A percentile compares a stretch with the other conserved stretches of the same genome.
Evolutionary conservation across 2,329 filamentous ascomycete genomes (phyloP).

Genomic region (Fusarium hainanense): DNA sequence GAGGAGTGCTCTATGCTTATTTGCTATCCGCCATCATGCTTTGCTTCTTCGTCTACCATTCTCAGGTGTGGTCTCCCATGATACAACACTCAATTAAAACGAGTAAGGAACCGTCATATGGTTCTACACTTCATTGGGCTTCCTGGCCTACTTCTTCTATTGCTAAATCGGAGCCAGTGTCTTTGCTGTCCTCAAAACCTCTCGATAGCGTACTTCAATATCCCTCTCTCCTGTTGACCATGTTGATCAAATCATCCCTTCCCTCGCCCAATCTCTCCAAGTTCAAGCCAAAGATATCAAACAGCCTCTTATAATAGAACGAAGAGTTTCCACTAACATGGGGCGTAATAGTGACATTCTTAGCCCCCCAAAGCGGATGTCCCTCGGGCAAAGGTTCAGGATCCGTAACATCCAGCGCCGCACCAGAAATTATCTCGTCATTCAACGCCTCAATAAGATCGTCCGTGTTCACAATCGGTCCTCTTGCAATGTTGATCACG

Average conservation of each 20-base stretch:
- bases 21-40: no score
- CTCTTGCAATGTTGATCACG: slow-evolving; percentile 78
- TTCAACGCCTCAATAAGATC: slow-evolving; percentile 72
- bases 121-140: no score
- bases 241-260: slow-evolving; percentile 53
- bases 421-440: slow-evolving; percentile 62
- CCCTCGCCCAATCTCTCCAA: slow-evolving; percentile 53
- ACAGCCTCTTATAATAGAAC: slow-evolving; percentile 54
- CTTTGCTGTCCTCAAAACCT: no score
- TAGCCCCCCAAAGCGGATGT: slow-evolving; percentile 75
- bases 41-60: no score
- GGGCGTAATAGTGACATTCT: slow-evolving; percentile 73
- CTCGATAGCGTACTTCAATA: slow-evolving; percentile 39
- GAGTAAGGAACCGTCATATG: no score
- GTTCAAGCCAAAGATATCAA: slow-evolving; percentile 58
- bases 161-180: no score
- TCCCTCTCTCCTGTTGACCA: slow-evolving; percentile 52
- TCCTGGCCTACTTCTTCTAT: no score
- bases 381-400: slow-evolving; percentile 79
- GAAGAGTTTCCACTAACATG: slow-evolving; percentile 59
- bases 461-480: slow-evolving; percentile 59
- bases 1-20: no score
- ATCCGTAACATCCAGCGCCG: slow-evolving; percentile 82
- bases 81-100: no score
- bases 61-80: no score